phyloP scores from a whole-genome alignment of 2,329 filamentous ascomycete genomes.

The Aureobasidium sp. region DNA sequence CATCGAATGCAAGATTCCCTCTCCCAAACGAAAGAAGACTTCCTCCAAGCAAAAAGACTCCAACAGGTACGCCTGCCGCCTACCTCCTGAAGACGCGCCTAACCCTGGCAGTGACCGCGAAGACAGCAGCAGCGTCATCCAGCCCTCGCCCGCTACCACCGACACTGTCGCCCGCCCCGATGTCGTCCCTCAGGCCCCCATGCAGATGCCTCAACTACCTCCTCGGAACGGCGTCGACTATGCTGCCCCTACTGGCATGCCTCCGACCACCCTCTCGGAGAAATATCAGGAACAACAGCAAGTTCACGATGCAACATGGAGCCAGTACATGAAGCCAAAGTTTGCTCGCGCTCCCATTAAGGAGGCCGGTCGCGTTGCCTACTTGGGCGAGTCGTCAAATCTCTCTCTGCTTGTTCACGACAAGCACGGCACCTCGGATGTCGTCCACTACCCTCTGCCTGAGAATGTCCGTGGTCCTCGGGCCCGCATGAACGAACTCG shows the following conservation, averaged over 20 bases:
- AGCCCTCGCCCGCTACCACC: constrained; percentile 22
- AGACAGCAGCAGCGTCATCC: constrained; percentile 15
- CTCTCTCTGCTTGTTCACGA: constrained; percentile 92
- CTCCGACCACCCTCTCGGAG: constrained; percentile 65
- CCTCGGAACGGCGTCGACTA: constrained; percentile 16
- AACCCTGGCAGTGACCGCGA: constrained; percentile 28
- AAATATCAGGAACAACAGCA: constrained; percentile 72
- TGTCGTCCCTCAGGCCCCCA: neutral
- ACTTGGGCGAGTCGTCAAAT: constrained; percentile 94
- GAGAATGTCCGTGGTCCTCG: constrained; percentile 86
- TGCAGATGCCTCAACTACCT: constrained; percentile 14
- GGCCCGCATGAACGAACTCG: constrained; percentile 78
- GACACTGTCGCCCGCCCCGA: neutral
- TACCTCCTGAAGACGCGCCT: constrained; percentile 13
- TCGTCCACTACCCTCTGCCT: constrained; percentile 90
- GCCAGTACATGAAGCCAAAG: constrained; percentile 93
- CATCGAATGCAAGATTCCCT: constrained; percentile 95
- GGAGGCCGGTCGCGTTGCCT: constrained; percentile 87
- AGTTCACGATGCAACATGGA: constrained; percentile 65
- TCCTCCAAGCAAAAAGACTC: constrained; percentile 52
- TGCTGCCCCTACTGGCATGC: constrained; percentile 50
- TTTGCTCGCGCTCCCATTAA: constrained; percentile 94
- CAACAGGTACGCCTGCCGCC: constrained; percentile 51
- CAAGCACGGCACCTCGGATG: constrained; percentile 78
- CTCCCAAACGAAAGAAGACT: constrained; percentile 89